phyloP scores from a whole-genome alignment of 2,329 filamentous ascomycete species.

The Aspergillus clavatus region DNA sequence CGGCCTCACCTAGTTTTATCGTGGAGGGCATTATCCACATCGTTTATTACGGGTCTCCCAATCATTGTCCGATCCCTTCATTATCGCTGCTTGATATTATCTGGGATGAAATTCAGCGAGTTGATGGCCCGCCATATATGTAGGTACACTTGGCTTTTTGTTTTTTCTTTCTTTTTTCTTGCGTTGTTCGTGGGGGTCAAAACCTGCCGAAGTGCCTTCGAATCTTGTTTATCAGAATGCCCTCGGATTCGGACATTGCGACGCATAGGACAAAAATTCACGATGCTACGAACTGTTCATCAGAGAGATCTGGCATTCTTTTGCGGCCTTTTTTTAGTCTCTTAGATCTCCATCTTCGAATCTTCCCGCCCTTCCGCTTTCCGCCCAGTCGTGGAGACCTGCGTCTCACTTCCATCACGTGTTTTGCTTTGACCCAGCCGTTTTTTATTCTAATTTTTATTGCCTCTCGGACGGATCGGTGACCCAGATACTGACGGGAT shows the following conservation, averaged over 20 bases:
- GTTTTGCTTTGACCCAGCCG: conserved; percentile 19
- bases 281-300: too few relatives aligned
- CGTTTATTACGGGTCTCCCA: not conserved
- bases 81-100: not conserved
- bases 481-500: conserved; percentile 17
- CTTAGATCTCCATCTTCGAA: conserved; percentile 17
- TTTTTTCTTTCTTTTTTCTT: too few relatives aligned
- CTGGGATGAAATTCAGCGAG: not conserved
- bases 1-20: not conserved
- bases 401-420: conserved; percentile 9
- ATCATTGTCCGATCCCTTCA: not conserved
- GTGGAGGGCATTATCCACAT: not conserved
- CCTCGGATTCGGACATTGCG: too few relatives aligned
- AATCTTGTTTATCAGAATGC: too few relatives aligned
- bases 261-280: too few relatives aligned
- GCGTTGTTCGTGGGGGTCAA: too few relatives aligned
- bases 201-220: too few relatives aligned
- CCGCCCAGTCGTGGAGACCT: conserved; percentile 18
- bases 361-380: conserved; percentile 21
- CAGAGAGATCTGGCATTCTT: too few relatives aligned
- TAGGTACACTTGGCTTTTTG: too few relatives aligned
- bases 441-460: conserved; percentile 12
- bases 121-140: too few relatives aligned
- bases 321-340: conserved; percentile 10
- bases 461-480: conserved; percentile 22